Base-by-base conservation (phyloP, 176 grass and related monocot genomes). In the Elaeis guineensis region DNA sequence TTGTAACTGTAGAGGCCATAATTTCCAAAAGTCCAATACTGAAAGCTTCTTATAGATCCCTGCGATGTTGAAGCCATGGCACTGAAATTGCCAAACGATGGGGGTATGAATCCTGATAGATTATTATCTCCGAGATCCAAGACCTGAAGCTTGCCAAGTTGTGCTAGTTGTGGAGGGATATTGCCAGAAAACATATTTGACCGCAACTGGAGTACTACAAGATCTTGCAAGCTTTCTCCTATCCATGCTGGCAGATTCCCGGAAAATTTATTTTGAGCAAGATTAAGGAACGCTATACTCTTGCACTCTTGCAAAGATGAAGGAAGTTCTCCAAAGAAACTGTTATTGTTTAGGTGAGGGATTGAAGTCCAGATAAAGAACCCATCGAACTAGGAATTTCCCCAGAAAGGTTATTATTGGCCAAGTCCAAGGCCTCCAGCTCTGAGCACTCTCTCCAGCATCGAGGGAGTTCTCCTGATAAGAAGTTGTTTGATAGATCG, bases 171-270 rank as follows among this genome's bases (percentile, higher is more conserved):
- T 44, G 35, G 35, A 44, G 35, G 35, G 1, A 44, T 44, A 8
- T 44, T 44, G 9, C 9, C 35, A 12, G 35, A 44, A 11, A 44
- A 44, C 35, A 44, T 12, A 44, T 44, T 44, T 0, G 8, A 44
- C 14, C 35, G 35, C 35, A 44, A 5, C 8, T 44, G 35, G 1
- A 44, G 35, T 44, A 44, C 1, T 14, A 44, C 2, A 44, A 44
- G 35, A 44, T 44, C 35, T 44, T 44, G 7, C 9, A 44, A 44
- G 35, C 35, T 12, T 44, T 44, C 35, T 12, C 35, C 35, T 11
- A 79, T 52, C 74, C 70, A 79, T 35, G 25, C 25, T 19, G 76
- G 81, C 17, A 84, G 32, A 39, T 32, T 23, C 7, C 76, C 76
- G 51, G 66, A 64, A 21, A 79, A 65, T 12, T 57, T 65, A 32